phyloP scores from a whole-genome alignment of 257 asterid species.

The Penstemon barbatus region DNA sequence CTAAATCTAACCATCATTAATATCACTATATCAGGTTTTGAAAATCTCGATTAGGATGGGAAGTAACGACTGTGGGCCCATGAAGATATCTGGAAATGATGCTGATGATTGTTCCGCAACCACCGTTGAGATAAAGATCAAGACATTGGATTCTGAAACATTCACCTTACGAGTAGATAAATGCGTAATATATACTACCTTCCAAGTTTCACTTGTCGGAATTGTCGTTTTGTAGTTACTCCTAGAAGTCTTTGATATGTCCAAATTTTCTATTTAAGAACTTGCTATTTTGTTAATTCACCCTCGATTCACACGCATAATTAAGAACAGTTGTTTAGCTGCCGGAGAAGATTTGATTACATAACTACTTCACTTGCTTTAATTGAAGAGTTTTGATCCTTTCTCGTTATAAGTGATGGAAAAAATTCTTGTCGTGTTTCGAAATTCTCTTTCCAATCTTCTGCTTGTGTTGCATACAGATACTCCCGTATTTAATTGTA shows the following conservation, averaged over 20 bases:
- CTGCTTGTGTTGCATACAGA: no score
- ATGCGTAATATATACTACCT: slow-evolving; percentile 47
- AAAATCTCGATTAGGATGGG: slow-evolving; percentile 51
- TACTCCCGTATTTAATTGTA: no score
- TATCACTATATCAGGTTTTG: no score
- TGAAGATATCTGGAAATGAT: slow-evolving; percentile 39
- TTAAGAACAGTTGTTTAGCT: no score
- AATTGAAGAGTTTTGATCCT: no score
- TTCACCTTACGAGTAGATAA: slow-evolving; percentile 83
- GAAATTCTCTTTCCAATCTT: no score
- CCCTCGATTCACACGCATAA: background rate
- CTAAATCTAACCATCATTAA: no score
- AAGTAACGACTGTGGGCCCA: slow-evolving; percentile 44
- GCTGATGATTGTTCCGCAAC: slow-evolving; percentile 67
- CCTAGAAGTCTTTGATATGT: slow-evolving; percentile 7
- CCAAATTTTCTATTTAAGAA: background rate
- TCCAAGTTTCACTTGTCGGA: slow-evolving; percentile 12
- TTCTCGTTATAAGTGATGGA: no score
- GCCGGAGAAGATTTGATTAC: no score
- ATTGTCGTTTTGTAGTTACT: slow-evolving; percentile 21
- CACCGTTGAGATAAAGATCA: slow-evolving; percentile 90
- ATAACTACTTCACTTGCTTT: no score
- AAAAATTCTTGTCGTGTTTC: no score
- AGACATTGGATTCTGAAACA: slow-evolving; percentile 84
- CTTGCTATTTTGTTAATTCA: background rate